phyloP scores from a whole-genome alignment of 1,284 basidiomycete species.

The Butyriboletus appendiculatus region DNA sequence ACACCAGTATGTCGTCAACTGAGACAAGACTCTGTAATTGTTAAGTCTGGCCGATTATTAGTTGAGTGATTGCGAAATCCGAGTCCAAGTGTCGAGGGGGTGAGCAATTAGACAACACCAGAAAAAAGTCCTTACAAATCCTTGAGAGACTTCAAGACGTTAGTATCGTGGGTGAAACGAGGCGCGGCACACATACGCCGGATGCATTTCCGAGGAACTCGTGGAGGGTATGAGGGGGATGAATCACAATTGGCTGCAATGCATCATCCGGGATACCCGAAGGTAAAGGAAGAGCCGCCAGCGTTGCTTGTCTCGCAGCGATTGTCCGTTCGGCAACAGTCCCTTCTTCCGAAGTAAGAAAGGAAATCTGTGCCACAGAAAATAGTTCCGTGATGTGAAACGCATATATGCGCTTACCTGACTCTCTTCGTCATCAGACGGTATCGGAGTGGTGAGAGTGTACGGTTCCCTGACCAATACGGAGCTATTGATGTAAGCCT shows the following conservation, averaged over 20 bases:
- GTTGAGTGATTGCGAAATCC: neutral
- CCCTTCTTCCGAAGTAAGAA: slow-evolving; percentile 21
- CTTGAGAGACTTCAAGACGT: slow-evolving; percentile 40
- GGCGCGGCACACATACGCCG: slow-evolving; percentile 45
- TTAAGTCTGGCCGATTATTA: slow-evolving; percentile 45
- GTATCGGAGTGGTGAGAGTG: neutral
- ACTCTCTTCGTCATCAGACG: slow-evolving; percentile 1
- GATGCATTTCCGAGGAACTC: slow-evolving; percentile 66
- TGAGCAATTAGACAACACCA: neutral
- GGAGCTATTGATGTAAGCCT: slow-evolving; percentile 10
- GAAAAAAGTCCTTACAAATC: slow-evolving; percentile 44
- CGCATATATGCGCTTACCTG: slow-evolving; percentile 26
- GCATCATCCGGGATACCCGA: slow-evolving; percentile 59
- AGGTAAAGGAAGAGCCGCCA: slow-evolving; percentile 63
- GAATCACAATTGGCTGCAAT: slow-evolving; percentile 65
- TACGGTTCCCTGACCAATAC: slow-evolving; percentile 4
- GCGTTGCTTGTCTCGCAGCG: slow-evolving; percentile 51
- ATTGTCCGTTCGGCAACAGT: slow-evolving; percentile 51
- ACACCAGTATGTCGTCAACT: slow-evolving; percentile 71
- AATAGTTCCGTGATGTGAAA: neutral
- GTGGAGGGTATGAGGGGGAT: slow-evolving; percentile 58
- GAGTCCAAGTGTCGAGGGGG: neutral
- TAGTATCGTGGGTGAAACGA: slow-evolving; percentile 9
- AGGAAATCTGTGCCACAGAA: slow-evolving; percentile 15
- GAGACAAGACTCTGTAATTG: slow-evolving; percentile 65